These are phyloP conservation scores for Epichloe uncinata DNA, from an alignment of 2,329 filamentous ascomycete genomes.

Conservation along the genomic window DNA sequence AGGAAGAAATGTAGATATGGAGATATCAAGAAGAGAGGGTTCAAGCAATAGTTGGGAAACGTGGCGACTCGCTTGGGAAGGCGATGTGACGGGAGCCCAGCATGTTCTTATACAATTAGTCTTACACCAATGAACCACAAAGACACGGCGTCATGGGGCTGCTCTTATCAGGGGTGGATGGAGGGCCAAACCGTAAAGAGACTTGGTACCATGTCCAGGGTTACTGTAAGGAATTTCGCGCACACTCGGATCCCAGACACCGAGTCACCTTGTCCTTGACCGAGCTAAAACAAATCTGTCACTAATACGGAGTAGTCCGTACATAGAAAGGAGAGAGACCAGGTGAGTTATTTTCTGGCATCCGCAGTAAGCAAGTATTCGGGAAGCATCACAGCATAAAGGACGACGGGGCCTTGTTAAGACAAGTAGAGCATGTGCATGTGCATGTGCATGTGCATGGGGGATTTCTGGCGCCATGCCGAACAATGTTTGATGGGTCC, in stretches of 20 bases:
- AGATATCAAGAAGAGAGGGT: neutral
- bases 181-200: neutral
- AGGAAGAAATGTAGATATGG: neutral
- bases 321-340: neutral
- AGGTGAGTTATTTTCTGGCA: constrained; percentile 2
- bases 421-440: neutral
- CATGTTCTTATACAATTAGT: constrained; percentile 3
- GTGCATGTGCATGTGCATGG: neutral
- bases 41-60: too few relatives aligned
- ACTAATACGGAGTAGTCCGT: too few relatives aligned
- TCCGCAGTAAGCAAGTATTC: neutral
- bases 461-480: neutral
- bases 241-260: neutral
- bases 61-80: neutral
- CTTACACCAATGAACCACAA: neutral
- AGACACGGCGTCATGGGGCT: neutral
- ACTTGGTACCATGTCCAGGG: neutral
- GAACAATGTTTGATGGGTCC: neutral
- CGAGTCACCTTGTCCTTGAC: neutral
- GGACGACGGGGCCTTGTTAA: neutral
- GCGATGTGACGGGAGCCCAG: neutral
- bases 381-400: neutral
- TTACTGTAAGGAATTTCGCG: neutral
- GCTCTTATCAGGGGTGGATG: too few relatives aligned
- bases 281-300: neutral